These are phyloP conservation scores for Phytophthora sansomeana DNA, from an alignment of 352 stramenopile genomes.

Conservation along the genomic window DNA sequence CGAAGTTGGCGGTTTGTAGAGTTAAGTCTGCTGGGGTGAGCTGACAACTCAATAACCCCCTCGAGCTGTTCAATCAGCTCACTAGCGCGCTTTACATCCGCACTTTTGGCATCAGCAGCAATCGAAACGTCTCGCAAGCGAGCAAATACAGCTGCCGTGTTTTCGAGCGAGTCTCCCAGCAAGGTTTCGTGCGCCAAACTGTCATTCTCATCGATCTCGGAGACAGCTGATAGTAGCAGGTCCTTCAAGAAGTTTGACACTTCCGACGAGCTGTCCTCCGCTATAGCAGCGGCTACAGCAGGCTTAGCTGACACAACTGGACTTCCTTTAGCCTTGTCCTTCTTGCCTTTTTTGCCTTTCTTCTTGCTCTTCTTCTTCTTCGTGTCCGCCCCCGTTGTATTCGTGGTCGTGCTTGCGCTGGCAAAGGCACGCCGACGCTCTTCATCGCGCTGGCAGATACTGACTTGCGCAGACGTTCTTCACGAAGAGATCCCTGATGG, in stretches of 20 bases:
- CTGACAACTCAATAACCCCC: conserved; percentile 3
- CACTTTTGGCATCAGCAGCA: conserved; percentile 3
- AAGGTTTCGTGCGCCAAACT: neutral
- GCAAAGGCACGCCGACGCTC: conserved; percentile 4
- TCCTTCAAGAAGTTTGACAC: conserved; percentile 17
- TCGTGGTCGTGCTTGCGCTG: neutral
- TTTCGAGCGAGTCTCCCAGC: conserved; percentile 12
- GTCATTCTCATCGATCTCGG: neutral
- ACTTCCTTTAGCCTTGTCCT: conserved; percentile 10
- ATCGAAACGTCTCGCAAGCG: neutral
- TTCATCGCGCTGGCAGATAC: conserved; percentile 15
- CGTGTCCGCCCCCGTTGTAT: neutral
- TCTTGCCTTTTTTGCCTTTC: too few species aligned
- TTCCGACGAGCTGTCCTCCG: neutral
- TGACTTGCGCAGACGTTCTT: neutral
- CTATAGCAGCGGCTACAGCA: neutral
- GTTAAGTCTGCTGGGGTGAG: conserved; percentile 8
- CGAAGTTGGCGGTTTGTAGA: conserved; percentile 5
- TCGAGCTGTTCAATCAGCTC: conserved; percentile 14
- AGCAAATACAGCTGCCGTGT: conserved; percentile 19
- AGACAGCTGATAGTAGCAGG: neutral
- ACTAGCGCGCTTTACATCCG: conserved; percentile 11
- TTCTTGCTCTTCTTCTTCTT: too few species aligned
- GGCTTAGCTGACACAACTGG: too few species aligned
- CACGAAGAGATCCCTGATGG: too few species aligned